Evolutionary conservation across 108 stramenopile genomes (phyloP).

Genomic region (Fragilariopsis cylindrus): DNA sequence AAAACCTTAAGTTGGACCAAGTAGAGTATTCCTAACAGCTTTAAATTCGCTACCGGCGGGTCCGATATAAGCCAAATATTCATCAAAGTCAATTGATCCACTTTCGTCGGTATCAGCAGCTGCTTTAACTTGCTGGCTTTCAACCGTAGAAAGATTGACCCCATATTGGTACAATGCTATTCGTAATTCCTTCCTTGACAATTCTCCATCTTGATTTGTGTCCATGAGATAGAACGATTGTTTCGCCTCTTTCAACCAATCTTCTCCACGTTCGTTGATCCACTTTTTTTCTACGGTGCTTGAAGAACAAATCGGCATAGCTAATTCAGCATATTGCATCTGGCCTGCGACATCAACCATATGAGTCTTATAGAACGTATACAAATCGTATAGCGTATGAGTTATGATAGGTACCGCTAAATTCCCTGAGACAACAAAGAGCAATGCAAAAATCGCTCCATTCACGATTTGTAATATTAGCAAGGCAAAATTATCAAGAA

Average conservation of each 20-base stretch:
- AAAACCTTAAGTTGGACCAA: slow-evolving; percentile 23
- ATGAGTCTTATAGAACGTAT: slow-evolving; percentile 40
- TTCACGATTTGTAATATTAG: slow-evolving; percentile 30
- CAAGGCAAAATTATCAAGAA: slow-evolving; percentile 32
- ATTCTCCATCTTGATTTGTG: slow-evolving; percentile 54
- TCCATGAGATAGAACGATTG: slow-evolving; percentile 48
- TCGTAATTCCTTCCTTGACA: slow-evolving; percentile 52
- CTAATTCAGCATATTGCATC: slow-evolving; percentile 35
- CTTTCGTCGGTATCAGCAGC: slow-evolving; percentile 30
- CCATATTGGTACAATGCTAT: slow-evolving; percentile 32
- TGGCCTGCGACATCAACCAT: slow-evolving; percentile 43
- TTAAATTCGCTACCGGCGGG: slow-evolving; percentile 29
- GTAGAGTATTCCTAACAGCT: slow-evolving; percentile 30
- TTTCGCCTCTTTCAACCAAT: slow-evolving; percentile 29
- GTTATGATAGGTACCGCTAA: slow-evolving; percentile 37
- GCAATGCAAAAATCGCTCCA: slow-evolving; percentile 25
- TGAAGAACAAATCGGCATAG: slow-evolving; percentile 22
- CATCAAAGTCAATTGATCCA: slow-evolving; percentile 38
- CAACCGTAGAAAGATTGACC: slow-evolving; percentile 15
- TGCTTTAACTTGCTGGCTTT: slow-evolving; percentile 12
- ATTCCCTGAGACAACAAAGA: slow-evolving; percentile 29
- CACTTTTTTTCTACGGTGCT: slow-evolving; percentile 16
- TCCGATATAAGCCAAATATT: slow-evolving; percentile 35
- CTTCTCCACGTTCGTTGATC: slow-evolving; percentile 26
- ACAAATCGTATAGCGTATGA: slow-evolving; percentile 39